Evolutionary conservation across 2,329 filamentous ascomycete species (phyloP).

Genomic region (Sclerotiophoma versabilis): DNA sequence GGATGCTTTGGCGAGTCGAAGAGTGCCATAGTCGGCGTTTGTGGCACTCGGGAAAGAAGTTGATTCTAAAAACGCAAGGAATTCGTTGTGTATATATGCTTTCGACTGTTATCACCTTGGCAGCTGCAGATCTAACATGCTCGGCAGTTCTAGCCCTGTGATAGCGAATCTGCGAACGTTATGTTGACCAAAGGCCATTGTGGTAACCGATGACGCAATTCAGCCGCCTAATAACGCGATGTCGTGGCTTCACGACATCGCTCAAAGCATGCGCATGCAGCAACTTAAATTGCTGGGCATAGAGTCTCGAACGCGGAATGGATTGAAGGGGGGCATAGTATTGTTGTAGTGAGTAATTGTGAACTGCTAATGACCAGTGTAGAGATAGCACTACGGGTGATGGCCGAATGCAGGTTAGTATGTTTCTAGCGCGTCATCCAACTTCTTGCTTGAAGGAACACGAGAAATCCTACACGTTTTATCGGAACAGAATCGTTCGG

Average conservation of each 20-base stretch:
- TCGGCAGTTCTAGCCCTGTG: conserved; percentile 7
- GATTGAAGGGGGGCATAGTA: neutral
- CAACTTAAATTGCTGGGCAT: conserved; percentile 3
- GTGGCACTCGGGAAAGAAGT: neutral
- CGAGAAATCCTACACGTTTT: too few relatives aligned
- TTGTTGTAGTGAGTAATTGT: neutral
- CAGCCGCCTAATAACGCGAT: conserved; percentile 19
- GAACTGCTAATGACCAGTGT: neutral
- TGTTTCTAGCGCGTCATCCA: neutral
- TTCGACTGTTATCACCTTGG: conserved; percentile 21
- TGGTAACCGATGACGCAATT: conserved; percentile 18
- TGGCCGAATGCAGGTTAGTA: neutral
- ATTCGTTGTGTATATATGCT: conserved; percentile 19
- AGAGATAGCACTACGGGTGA: neutral
- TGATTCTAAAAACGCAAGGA: neutral
- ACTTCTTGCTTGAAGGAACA: too few relatives aligned
- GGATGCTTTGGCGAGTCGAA: conserved; percentile 28
- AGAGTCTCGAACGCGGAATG: neutral
- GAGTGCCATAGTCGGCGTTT: conserved; percentile 26
- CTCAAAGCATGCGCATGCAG: neutral
- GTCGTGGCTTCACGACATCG: neutral
- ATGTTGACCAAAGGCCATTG: neutral
- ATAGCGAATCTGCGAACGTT: conserved; percentile 7
- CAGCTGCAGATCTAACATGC: conserved; percentile 10
- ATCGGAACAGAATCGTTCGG: neutral